Evolutionary conservation across 106 monocot species (phyloP).

Genomic region (Hemerocallis citrina): DNA sequence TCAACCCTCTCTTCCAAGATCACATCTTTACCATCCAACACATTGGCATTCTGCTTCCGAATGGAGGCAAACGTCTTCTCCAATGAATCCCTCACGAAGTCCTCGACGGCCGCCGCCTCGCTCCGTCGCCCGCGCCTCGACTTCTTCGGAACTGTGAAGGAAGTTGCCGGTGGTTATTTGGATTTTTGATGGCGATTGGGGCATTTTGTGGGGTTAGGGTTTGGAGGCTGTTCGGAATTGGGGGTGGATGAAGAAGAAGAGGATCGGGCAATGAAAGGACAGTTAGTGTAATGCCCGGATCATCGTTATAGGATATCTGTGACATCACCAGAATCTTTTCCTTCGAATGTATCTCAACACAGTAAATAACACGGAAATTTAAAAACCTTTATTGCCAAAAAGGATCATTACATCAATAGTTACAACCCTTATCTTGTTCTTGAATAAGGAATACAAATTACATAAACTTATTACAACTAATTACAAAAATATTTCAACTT

Average conservation of each 20-base stretch:
- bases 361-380: too few species aligned
- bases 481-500: too few species aligned
- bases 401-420: too few species aligned
- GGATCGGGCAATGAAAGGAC: neutral
- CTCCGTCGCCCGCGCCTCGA: conserved; percentile 61
- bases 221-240: neutral
- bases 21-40: conserved; percentile 42
- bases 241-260: conserved; percentile 5
- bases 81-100: conserved; percentile 62
- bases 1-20: conserved; percentile 39
- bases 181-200: neutral
- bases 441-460: too few species aligned
- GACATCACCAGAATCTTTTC: too few species aligned
- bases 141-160: conserved; percentile 37
- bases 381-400: too few species aligned
- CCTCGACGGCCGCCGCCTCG: conserved; percentile 87
- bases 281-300: too few species aligned
- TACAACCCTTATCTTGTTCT: too few species aligned
- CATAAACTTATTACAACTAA: too few species aligned
- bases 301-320: too few species aligned
- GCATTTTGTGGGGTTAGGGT: conserved; percentile 3
- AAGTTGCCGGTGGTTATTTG: neutral
- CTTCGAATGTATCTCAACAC: too few species aligned
- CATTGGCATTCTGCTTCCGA: conserved; percentile 32
- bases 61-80: conserved; percentile 63